Evolutionary conservation across 2,329 filamentous ascomycete species (phyloP).

Genomic region (Aureobasidium sp.): DNA sequence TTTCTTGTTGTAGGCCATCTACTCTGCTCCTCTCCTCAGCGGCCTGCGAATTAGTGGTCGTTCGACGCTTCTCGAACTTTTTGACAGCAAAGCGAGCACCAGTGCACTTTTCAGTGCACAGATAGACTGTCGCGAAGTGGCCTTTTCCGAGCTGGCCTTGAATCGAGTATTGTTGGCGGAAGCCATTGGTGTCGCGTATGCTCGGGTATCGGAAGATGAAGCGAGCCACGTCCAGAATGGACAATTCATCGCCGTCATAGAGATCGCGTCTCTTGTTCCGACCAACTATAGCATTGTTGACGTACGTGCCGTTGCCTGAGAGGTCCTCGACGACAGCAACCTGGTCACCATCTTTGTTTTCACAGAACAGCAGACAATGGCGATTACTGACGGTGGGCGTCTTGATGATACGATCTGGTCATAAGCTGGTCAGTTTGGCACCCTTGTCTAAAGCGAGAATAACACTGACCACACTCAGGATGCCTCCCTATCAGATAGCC

Average conservation of each 20-base stretch:
- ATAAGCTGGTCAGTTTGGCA: neutral
- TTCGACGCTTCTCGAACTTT: constrained; percentile 78
- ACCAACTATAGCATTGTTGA: constrained; percentile 85
- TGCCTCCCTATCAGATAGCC: constrained; percentile 91
- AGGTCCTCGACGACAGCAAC: constrained; percentile 81
- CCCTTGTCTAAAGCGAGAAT: neutral
- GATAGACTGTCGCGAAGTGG: constrained; percentile 88
- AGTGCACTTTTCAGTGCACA: constrained; percentile 77
- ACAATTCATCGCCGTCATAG: constrained; percentile 83
- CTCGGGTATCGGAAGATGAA: constrained; percentile 90
- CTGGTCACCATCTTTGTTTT: constrained; percentile 49
- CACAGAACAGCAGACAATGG: constrained; percentile 61
- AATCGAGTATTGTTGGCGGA: constrained; percentile 78
- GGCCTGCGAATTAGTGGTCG: constrained; percentile 45
- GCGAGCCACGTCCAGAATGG: constrained; percentile 72
- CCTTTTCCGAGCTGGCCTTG: constrained; percentile 85
- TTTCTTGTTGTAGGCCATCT: constrained; percentile 87
- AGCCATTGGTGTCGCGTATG: constrained; percentile 63
- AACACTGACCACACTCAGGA: constrained; percentile 74
- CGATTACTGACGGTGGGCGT: constrained; percentile 81
- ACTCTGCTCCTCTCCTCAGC: constrained; percentile 63
- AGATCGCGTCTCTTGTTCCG: constrained; percentile 87
- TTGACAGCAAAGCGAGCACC: constrained; percentile 87
- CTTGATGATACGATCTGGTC: constrained; percentile 59
- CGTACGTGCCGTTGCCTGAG: constrained; percentile 92